These are phyloP conservation scores for Saturnispora besseyi DNA, from an alignment of 805 yeast species.

Conservation along the genomic window DNA sequence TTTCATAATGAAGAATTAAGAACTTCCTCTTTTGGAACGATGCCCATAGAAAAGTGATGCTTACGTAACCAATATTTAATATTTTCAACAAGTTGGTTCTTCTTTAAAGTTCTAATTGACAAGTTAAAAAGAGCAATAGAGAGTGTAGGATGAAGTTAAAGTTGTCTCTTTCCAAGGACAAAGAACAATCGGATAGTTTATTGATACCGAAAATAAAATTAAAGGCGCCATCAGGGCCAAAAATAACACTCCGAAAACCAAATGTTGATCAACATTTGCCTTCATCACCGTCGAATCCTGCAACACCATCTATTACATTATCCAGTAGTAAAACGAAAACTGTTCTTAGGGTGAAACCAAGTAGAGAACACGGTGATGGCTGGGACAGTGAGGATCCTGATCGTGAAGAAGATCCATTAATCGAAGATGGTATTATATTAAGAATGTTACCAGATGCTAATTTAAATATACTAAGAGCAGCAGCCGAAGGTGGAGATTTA, in stretches of 20 bases:
- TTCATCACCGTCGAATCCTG: not conserved
- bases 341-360: slow-evolving; percentile 40
- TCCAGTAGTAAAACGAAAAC: slow-evolving; percentile 32
- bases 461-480: slow-evolving; percentile 62
- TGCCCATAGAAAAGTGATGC: not conserved
- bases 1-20: not conserved
- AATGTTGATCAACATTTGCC: slow-evolving; percentile 35
- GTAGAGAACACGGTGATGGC: slow-evolving; percentile 84
- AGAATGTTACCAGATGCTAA: slow-evolving; percentile 64
- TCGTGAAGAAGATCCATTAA: slow-evolving; percentile 84
- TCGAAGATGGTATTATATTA: slow-evolving; percentile 78
- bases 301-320: slow-evolving; percentile 20
- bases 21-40: not conserved
- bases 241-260: slow-evolving; percentile 52
- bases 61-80: not conserved
- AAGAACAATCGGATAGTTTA: not conserved
- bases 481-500: slow-evolving; percentile 69
- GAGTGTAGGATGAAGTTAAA: slow-evolving; percentile 3
- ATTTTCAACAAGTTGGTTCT: not conserved
- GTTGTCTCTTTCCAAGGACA: not conserved
- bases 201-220: slow-evolving; percentile 13
- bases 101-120: not conserved
- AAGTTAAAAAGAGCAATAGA: not conserved
- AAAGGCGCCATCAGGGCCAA: slow-evolving; percentile 17
- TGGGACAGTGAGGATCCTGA: slow-evolving; percentile 97